Conservation (phyloP, 208 protist species). For the Leishmania mexicana region DNA sequence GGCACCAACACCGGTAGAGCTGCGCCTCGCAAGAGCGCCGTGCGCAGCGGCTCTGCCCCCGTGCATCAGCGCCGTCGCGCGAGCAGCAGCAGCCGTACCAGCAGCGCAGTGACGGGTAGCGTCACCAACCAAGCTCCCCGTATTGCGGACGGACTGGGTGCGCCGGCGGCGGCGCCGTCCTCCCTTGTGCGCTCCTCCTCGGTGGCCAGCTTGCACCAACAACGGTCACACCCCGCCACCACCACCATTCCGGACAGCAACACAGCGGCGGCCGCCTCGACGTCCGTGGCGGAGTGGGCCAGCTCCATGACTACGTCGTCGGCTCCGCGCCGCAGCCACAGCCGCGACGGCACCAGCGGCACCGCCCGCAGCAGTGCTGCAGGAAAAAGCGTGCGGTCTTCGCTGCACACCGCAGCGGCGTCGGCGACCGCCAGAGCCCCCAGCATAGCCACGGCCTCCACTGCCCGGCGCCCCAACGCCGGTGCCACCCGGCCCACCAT, state of each 20-base stretch:
- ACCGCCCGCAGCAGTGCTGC: background rate
- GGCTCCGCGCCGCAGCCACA: constrained; percentile 5
- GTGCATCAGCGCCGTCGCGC: background rate
- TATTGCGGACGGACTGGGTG: background rate
- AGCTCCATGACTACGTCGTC: background rate
- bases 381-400: too few species aligned
- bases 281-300: background rate
- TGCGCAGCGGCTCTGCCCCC: constrained; percentile 8
- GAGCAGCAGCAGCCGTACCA: background rate
- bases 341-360: background rate
- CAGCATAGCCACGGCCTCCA: too few species aligned
- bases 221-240: background rate
- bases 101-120: background rate
- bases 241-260: background rate
- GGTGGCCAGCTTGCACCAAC: background rate
- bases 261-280: background rate
- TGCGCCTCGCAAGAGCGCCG: background rate
- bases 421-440: background rate
- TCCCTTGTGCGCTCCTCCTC: constrained; percentile 6
- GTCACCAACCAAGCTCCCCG: background rate
- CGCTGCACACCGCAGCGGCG: background rate
- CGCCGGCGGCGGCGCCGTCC: background rate
- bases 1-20: background rate
- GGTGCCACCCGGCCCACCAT: background rate
- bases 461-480: background rate